Percentiles rank a stretch among this genome's conserved stretches.
phyloP scores from a whole-genome alignment of 176 grass and related monocot genomes.

The Ensete glaucum region DNA sequence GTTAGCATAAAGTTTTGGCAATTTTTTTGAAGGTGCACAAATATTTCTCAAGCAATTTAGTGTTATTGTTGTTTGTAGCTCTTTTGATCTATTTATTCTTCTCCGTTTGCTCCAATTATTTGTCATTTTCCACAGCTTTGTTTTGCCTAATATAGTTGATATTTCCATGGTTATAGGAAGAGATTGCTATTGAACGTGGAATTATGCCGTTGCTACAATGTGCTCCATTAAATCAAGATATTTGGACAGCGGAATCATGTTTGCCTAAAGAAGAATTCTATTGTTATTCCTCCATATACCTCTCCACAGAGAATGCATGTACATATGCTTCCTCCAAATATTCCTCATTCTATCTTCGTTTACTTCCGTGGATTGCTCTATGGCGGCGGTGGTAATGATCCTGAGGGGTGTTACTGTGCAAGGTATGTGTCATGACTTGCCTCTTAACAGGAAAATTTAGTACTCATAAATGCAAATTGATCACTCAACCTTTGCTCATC shows the following conservation, averaged over 20 bases:
- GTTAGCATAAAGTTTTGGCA: background rate
- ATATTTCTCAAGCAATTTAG: too few species aligned
- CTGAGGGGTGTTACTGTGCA: constrained; percentile 65
- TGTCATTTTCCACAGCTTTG: too few species aligned
- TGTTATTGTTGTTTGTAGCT: too few species aligned
- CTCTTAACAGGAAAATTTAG: background rate
- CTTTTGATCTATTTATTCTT: too few species aligned
- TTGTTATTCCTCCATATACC: constrained; percentile 65
- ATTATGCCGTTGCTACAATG: constrained; percentile 56
- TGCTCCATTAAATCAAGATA: constrained; percentile 50
- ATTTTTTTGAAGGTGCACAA: too few species aligned
- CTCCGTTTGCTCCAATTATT: too few species aligned
- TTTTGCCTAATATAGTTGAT: too few species aligned
- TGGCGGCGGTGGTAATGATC: constrained; percentile 44
- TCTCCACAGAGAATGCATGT: constrained; percentile 61
- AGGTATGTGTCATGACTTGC: constrained; percentile 19
- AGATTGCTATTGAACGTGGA: constrained; percentile 46
- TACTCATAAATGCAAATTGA: background rate
- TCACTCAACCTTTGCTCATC: background rate
- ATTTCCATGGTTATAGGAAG: constrained; percentile 31
- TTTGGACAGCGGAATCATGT: constrained; percentile 73
- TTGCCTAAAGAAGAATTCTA: constrained; percentile 55
- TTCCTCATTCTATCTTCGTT: constrained; percentile 54
- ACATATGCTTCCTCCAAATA: constrained; percentile 44
- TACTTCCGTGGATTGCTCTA: constrained; percentile 64